Evolutionary conservation across 1,139 yeast species (phyloP).

Genomic region (Sugiyamaella grinbergsii): DNA sequence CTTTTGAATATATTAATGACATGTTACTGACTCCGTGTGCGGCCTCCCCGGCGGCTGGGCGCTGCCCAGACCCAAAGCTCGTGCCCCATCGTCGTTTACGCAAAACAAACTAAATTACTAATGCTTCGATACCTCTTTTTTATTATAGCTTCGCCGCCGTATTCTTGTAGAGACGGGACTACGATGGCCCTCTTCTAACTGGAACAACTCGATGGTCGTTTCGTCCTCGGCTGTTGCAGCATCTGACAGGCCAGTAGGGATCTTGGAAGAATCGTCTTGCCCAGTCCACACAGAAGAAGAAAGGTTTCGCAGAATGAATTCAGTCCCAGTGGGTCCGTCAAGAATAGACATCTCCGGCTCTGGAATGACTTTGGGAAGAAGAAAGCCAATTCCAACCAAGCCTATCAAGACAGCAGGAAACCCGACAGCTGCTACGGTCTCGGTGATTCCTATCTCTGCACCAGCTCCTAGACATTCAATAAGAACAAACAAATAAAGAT

Average conservation of each 20-base stretch:
- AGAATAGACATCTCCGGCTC: slow-evolving; percentile 58
- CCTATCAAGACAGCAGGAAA: slow-evolving; percentile 82
- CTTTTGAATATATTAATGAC: slow-evolving; percentile 20
- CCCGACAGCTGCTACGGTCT: slow-evolving; percentile 90
- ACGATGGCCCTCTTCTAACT: slow-evolving; percentile 13
- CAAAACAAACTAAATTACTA: not conserved
- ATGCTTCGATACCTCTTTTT: not conserved
- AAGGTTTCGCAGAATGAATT: slow-evolving; percentile 50
- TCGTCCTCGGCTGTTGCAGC: slow-evolving; percentile 1
- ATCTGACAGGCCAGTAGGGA: too few relatives aligned
- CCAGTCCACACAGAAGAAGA: slow-evolving; percentile 11
- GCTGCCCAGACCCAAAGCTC: slow-evolving; percentile 11
- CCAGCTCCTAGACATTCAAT: slow-evolving; percentile 69
- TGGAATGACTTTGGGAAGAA: slow-evolving; percentile 67
- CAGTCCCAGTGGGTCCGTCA: slow-evolving; percentile 76
- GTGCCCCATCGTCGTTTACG: too few relatives aligned
- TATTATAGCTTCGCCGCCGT: slow-evolving; percentile 9
- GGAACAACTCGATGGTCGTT: slow-evolving; percentile 6
- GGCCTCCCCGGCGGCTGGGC: slow-evolving; percentile 8
- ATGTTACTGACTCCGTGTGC: not conserved
- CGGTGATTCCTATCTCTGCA: slow-evolving; percentile 82
- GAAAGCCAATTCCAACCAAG: slow-evolving; percentile 62
- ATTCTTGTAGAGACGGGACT: not conserved
- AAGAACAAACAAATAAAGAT: slow-evolving; percentile 56
- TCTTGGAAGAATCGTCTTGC: not conserved